A percentile compares a stretch with the other conserved stretches of the same genome.
phyloP scores from a whole-genome alignment of 441 rosid species.

The Adansonia grandidieri region DNA sequence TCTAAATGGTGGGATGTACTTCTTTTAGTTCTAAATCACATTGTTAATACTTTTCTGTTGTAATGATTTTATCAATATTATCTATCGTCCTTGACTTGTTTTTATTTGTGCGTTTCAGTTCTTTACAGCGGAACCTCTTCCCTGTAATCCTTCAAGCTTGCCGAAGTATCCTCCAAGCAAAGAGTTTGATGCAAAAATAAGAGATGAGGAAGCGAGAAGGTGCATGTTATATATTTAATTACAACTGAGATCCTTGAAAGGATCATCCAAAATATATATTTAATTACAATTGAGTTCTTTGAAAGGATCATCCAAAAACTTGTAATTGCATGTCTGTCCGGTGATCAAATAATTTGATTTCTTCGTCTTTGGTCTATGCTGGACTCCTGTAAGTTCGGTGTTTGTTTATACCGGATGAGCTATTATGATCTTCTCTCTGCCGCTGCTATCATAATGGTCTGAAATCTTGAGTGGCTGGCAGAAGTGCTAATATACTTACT shows the following conservation, averaged over 20 bases:
- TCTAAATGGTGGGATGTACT: neutral
- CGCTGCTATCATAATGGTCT: neutral
- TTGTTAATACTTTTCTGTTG: neutral
- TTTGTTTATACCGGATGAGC: constrained; percentile 14
- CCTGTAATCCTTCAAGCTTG: constrained; percentile 90
- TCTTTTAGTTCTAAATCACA: constrained; percentile 2
- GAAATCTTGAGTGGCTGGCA: neutral
- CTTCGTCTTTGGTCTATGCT: neutral
- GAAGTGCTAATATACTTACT: no score
- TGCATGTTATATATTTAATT: constrained; percentile 27
- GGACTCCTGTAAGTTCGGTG: neutral
- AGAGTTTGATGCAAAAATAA: constrained; percentile 89
- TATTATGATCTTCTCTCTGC: neutral
- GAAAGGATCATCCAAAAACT: neutral
- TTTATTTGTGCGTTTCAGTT: constrained; percentile 54
- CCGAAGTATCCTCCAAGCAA: constrained; percentile 97
- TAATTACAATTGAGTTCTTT: neutral
- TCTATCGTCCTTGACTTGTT: constrained; percentile 22
- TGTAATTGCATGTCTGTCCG: neutral
- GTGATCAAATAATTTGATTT: neutral
- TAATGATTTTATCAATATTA: neutral
- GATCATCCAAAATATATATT: neutral
- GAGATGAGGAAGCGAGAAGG: constrained; percentile 96
- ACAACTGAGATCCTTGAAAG: neutral
- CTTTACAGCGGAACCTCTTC: constrained; percentile 74